Evolutionary conservation across 1,139 yeast genomes (phyloP).

Genomic region (Candida tropicalis): DNA sequence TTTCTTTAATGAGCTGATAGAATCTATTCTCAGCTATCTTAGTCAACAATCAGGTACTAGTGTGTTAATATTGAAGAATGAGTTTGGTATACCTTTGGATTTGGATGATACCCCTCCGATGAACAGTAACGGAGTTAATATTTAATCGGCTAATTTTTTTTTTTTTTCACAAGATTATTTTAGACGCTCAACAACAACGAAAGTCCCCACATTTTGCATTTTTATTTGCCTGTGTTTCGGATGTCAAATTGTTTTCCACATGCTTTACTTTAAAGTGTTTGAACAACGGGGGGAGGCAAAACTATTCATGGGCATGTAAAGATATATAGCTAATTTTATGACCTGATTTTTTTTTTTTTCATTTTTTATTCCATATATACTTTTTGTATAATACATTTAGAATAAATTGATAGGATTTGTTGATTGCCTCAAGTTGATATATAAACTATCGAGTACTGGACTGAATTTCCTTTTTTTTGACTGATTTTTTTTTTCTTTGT

Average conservation of each 20-base stretch:
- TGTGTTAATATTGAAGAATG: slow-evolving; percentile 12
- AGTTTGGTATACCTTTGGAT: slow-evolving; percentile 20
- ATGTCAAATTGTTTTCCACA: neutral
- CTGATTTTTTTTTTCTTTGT: neutral
- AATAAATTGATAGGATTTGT: too few relatives aligned
- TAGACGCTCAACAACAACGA: neutral
- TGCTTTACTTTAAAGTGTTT: neutral
- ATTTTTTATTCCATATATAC: neutral
- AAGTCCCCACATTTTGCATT: neutral
- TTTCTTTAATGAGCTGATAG: slow-evolving; percentile 19
- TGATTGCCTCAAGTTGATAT: neutral
- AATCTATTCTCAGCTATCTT: slow-evolving; percentile 17
- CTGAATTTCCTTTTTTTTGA: neutral
- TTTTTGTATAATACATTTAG: too few relatives aligned
- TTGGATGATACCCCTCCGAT: slow-evolving; percentile 15
- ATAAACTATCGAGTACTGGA: neutral
- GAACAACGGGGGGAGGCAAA: neutral
- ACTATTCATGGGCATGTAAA: neutral
- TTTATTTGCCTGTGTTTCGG: neutral
- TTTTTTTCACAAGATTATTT: neutral
- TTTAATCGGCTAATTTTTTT: neutral
- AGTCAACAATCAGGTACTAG: slow-evolving; percentile 13
- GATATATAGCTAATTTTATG: neutral
- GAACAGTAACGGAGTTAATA: neutral
- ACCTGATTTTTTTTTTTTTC: neutral